These are phyloP conservation scores for Kwoniella sp. DNA, from an alignment of 768 basidiomycete species.

Conservation along the genomic window DNA sequence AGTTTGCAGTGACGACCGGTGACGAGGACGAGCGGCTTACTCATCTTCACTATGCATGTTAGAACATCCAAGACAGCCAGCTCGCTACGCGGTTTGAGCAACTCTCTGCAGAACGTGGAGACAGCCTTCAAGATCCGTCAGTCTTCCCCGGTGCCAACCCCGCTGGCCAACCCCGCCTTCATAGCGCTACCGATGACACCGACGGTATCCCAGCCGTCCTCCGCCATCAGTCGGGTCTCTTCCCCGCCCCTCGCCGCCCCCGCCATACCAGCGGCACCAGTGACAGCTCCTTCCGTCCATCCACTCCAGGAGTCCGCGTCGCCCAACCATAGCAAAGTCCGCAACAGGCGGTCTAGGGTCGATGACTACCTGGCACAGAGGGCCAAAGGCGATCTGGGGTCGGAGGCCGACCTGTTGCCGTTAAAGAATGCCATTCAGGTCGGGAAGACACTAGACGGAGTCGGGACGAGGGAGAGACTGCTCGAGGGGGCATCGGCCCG, in stretches of 20 bases:
- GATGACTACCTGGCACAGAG: slow-evolving; percentile 29
- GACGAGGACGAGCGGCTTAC: too few relatives aligned
- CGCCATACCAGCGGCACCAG: background rate
- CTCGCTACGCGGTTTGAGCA: background rate
- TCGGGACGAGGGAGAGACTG: slow-evolving; percentile 12
- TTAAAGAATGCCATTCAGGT: slow-evolving; percentile 9
- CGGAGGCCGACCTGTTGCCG: slow-evolving; percentile 27
- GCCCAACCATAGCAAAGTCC: background rate
- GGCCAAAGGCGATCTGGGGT: slow-evolving; percentile 17
- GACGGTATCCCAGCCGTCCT: background rate
- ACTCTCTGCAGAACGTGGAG: slow-evolving; percentile 4
- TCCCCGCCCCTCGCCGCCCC: too few relatives aligned
- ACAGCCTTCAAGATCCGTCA: background rate
- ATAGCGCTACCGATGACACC: slow-evolving; percentile 15
- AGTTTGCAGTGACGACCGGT: too few relatives aligned
- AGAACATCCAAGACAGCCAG: background rate
- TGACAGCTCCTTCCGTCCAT: background rate
- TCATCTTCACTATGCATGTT: too few relatives aligned
- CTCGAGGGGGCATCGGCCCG: slow-evolving; percentile 17
- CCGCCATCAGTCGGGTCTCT: too few relatives aligned
- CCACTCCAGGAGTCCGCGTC: background rate
- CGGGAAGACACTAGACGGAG: background rate
- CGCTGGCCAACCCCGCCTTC: slow-evolving; percentile 6
- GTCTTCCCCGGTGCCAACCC: slow-evolving; percentile 9
- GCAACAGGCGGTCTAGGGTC: slow-evolving; percentile 4